A percentile compares a stretch with the other conserved stretches of the same genome.
Evolutionary conservation across 208 protist species (phyloP).

Genomic region (Strigomonas galati): DNA sequence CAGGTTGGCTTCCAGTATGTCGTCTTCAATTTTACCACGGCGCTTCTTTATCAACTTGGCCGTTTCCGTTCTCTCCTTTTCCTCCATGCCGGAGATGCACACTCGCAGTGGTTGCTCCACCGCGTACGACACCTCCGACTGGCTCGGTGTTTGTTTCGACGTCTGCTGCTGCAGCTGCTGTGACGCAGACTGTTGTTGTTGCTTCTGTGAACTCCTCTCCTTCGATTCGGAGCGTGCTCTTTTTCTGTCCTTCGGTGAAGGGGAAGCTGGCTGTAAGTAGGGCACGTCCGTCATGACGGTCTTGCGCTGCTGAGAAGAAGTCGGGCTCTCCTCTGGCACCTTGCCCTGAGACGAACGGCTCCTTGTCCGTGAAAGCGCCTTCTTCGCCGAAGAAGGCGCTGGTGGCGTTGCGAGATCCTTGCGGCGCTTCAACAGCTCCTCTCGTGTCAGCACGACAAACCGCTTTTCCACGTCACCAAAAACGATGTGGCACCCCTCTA

Average conservation of each 20-base stretch:
- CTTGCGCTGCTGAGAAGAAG: no score
- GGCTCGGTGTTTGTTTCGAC: no score
- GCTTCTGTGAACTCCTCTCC: no score
- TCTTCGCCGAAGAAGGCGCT: constrained; percentile 18
- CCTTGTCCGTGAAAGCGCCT: neutral
- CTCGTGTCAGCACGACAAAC: constrained; percentile 20
- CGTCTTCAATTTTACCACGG: constrained; percentile 45
- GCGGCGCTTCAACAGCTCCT: neutral
- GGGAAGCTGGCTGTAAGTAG: no score
- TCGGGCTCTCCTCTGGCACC: no score
- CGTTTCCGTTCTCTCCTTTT: constrained; percentile 23
- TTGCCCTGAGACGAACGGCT: neutral
- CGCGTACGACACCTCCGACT: no score
- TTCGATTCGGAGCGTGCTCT: no score
- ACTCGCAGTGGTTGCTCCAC: no score
- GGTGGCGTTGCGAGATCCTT: constrained; percentile 1
- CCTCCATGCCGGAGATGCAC: constrained; percentile 62
- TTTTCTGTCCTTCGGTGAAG: no score
- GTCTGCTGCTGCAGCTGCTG: no score
- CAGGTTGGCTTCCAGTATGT: constrained; percentile 48
- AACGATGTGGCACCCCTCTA: constrained; percentile 46
- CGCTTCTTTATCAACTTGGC: constrained; percentile 37
- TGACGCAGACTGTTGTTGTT: no score
- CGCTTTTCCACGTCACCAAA: constrained; percentile 76
- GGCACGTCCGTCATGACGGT: no score